Base-by-base conservation (phyloP, 805 yeast species). In the Wickerhamomyces kurtzmanii region DNA sequence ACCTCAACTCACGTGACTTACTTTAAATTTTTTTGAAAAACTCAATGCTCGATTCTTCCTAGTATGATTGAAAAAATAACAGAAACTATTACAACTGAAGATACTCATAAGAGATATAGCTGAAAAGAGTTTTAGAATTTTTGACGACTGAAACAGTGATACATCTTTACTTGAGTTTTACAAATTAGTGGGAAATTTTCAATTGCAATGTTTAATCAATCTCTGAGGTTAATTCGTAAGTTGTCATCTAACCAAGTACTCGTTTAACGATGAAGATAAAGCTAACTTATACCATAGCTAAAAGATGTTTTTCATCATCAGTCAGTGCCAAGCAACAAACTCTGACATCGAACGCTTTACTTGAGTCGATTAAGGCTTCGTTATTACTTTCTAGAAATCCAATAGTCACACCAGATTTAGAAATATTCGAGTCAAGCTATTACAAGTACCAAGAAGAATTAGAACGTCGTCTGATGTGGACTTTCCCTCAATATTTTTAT, bases 391-490 rank as follows among this genome's bases (percentile, higher is more conserved):
- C 91, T 23, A 69, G 99, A 55, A 67, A 65, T 22, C 98, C 98
- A 17, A 65, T 91, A 20, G 72, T 91, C 26, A 83, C 95, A 3
- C 78, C 82, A 8, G 89, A 82, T 34, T 58, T 76, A 30, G 63
- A 78, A 8, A 70, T 63, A 31, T 79, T 89, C 42, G 96, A 85
- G 43, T 47, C 61, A 34, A 74, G 75, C 28, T 91, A 78, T 54
- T 83, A 80, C 50, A 62, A 73, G 30, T 91, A 91, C 52, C 94
- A 87, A 54, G 71, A 74, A 28, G 94, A 83, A 51, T 65, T 91
- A 31, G 87, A 86, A 63, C 76, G 76, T 47, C 70, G 97, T 44
- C 65, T 91, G 40, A 86, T 87, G 94, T 86, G 96, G 95, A 86
- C 97, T 0, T 91, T 91, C 55, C 97, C 98, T 5, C 75, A 79